Conservation (phyloP, 768 basidiomycete genomes). For the Kondoa malvinella region DNA sequence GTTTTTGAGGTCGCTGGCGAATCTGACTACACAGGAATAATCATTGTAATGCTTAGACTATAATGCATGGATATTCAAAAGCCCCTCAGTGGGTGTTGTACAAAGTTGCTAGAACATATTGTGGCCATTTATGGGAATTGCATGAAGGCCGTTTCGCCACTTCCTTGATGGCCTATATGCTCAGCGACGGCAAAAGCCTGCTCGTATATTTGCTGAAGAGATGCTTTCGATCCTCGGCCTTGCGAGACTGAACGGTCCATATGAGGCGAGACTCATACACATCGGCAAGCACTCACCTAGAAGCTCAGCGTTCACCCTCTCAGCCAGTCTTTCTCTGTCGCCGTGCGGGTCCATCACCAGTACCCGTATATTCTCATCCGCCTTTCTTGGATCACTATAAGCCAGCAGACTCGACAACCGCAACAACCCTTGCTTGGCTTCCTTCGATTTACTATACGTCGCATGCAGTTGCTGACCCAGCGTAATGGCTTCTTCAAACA, state of each 20-base stretch:
- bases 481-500: background rate
- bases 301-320: background rate
- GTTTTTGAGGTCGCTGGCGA: constrained; percentile 57
- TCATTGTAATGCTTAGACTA: too few species aligned
- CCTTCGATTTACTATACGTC: background rate
- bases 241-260: background rate
- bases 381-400: background rate
- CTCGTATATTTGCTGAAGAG: background rate
- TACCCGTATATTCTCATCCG: background rate
- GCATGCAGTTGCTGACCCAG: background rate
- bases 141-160: background rate
- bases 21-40: constrained; percentile 26
- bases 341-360: background rate
- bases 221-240: background rate
- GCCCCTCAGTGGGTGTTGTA: too few species aligned
- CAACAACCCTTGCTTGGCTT: background rate
- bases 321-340: background rate
- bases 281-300: background rate
- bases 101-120: too few species aligned
- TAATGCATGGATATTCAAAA: too few species aligned
- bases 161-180: background rate
- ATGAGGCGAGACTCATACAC: background rate
- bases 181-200: background rate
- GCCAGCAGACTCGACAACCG: background rate
- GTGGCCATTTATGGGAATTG: too few species aligned